phyloP scores from a whole-genome alignment of 352 stramenopile species.

The Phytophthora ohioensis region DNA sequence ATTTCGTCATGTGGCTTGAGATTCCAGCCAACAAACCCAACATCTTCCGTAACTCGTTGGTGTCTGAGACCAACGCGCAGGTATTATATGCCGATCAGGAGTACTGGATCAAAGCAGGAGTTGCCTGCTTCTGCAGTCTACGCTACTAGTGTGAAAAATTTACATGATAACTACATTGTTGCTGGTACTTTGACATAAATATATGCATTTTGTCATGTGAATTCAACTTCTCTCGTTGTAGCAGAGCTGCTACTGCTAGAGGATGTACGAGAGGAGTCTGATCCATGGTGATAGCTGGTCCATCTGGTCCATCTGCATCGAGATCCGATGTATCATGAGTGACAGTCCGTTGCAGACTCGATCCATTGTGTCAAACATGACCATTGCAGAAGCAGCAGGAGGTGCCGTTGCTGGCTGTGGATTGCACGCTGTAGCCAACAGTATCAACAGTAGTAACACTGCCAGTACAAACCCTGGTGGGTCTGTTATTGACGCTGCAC shows the following conservation, averaged over 20 bases:
- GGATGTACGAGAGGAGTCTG: constrained; percentile 62
- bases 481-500: constrained; percentile 69
- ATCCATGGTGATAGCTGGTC: constrained; percentile 66
- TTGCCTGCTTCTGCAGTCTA: constrained; percentile 94
- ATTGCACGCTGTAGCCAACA: constrained; percentile 67
- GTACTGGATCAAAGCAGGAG: constrained; percentile 96
- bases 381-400: constrained; percentile 44
- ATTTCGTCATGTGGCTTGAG: constrained; percentile 98
- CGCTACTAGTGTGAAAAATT: constrained; percentile 72
- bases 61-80: constrained; percentile 94
- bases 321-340: constrained; percentile 74
- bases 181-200: constrained; percentile 46
- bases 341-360: constrained; percentile 68
- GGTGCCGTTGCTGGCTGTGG: constrained; percentile 58
- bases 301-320: constrained; percentile 58
- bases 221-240: constrained; percentile 5
- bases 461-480: constrained; percentile 81
- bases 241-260: constrained; percentile 34
- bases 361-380: constrained; percentile 63
- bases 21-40: constrained; percentile 86
- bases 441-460: constrained; percentile 67
- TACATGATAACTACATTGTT: not conserved
- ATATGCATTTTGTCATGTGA: constrained; percentile 32
- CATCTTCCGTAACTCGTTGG: constrained; percentile 88
- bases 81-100: constrained; percentile 93